phyloP scores from a whole-genome alignment of 2,329 filamentous ascomycete genomes.

The Elsinoe australis region DNA sequence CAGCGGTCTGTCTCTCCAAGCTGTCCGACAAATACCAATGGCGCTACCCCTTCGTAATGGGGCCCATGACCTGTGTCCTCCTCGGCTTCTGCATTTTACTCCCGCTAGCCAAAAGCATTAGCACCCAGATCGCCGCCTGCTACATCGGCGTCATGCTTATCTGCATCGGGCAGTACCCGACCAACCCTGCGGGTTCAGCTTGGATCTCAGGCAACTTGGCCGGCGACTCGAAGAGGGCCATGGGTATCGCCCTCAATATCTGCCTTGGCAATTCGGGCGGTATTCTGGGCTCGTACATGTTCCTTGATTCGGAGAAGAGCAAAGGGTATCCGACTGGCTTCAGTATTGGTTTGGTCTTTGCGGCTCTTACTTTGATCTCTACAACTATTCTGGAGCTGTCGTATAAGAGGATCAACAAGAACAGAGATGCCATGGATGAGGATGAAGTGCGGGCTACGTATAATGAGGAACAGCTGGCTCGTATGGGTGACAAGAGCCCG shows the following conservation, averaged over 20 bases:
- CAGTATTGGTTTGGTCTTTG: constrained; percentile 29
- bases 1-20: constrained; percentile 25
- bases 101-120: constrained; percentile 18
- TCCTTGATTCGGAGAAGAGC: constrained; percentile 20
- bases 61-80: constrained; percentile 20
- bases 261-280: constrained; percentile 37
- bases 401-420: constrained; percentile 32
- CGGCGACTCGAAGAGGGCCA: constrained; percentile 31
- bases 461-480: constrained; percentile 31
- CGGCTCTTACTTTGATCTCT: constrained; percentile 22
- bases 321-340: constrained; percentile 29
- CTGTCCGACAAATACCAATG: constrained; percentile 34
- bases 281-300: constrained; percentile 37
- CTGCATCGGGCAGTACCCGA: constrained; percentile 28
- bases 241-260: constrained; percentile 36
- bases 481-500: constrained; percentile 34
- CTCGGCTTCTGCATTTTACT: constrained; percentile 23
- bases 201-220: constrained; percentile 31
- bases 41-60: constrained; percentile 52
- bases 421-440: constrained; percentile 29
- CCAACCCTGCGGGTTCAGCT: constrained; percentile 26
- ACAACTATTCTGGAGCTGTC: constrained; percentile 26
- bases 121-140: constrained; percentile 8
- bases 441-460: constrained; percentile 31
- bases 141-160: constrained; percentile 28